Base-by-base conservation (phyloP, 768 basidiomycete genomes). In the Termitomyces sp. region DNA sequence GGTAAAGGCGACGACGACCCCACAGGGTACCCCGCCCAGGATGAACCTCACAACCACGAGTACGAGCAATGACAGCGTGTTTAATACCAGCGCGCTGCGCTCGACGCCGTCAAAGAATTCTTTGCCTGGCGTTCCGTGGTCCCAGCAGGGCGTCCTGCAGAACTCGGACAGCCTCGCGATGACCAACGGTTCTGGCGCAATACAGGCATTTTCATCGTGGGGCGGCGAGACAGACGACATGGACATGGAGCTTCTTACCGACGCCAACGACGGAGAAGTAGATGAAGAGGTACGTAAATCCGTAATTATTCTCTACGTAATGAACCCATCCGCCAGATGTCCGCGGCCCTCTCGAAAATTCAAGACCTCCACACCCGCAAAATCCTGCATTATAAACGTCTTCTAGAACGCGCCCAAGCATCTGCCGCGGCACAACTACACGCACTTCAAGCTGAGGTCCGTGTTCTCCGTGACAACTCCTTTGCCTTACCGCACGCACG, bases 401-500 rank as follows among this genome's bases (percentile, higher is more conserved):
- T 94, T 1, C 80, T 94, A 13, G 91, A 94, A 63, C 87, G 87
- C 42, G 81, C 90, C 0, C 93, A 94, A 65, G 84, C 87, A 2
- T 84, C 86, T 9, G 80, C 88, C 1, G 89, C 91, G 0, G 87
- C 91, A 1, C 93, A 94, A 66, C 75, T 93, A 2, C 91, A 94
- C 66, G 91, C 93, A 0, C 75, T 95, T 1, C 91, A 93, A 71
- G 91, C 91, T 2, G 90, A 94, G 67, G 76, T 92, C 3, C 78
- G 84, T 13, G 75, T 90, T 30, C 75, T 93, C 33, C 83, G 88
- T 45, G 72, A 75, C 13, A 78, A 72, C 60, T 59, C 71, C 41
- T 65, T 62, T 16, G 61, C 65, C 42, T 61, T 54, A 16, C 46
- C 55, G 47, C 63, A 65, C 58, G 59, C 61, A 15, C 60, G 57